phyloP scores from a whole-genome alignment of 1,284 basidiomycete species.

The Omphalotus olearius region DNA sequence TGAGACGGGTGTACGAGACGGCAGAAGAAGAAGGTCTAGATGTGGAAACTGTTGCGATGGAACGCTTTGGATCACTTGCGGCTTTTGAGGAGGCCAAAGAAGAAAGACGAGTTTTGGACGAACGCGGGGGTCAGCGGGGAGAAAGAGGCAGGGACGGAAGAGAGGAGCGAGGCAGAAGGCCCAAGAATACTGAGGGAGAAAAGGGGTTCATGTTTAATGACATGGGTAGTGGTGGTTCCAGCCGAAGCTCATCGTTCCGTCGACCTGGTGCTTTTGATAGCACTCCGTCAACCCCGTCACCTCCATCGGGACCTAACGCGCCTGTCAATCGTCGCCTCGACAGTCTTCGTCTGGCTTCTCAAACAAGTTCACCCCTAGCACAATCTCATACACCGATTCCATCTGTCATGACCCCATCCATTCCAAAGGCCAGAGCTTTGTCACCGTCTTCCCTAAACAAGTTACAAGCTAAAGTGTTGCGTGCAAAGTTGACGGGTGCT shows the following conservation, averaged over 20 bases:
- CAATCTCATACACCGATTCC: conserved; percentile 81
- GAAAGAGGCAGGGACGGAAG: neutral
- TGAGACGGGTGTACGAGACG: conserved; percentile 84
- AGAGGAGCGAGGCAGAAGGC: too few species aligned
- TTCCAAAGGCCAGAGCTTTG: conserved; percentile 38
- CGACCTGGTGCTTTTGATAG: conserved; percentile 65
- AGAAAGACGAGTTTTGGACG: conserved; percentile 83
- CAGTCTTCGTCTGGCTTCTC: conserved; percentile 50
- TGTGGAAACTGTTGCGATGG: conserved; percentile 82
- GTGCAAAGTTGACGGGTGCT: conserved; percentile 82
- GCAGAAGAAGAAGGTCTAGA: conserved; percentile 79
- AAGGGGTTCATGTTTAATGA: conserved; percentile 69
- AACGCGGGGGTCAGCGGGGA: conserved; percentile 39
- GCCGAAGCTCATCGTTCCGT: conserved; percentile 76
- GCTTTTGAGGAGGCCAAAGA: conserved; percentile 87
- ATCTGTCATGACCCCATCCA: conserved; percentile 79
- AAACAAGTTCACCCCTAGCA: conserved; percentile 41
- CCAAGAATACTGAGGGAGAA: conserved; percentile 31
- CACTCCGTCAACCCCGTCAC: conserved; percentile 55
- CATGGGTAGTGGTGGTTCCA: conserved; percentile 59
- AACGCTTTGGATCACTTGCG: conserved; percentile 81
- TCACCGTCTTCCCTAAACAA: conserved; percentile 85
- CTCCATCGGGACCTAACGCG: conserved; percentile 35
- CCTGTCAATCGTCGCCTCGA: conserved; percentile 48
- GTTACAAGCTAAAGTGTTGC: conserved; percentile 88